phyloP scores from a whole-genome alignment of 2,329 filamentous ascomycete species.

The Trichoderma sp. region DNA sequence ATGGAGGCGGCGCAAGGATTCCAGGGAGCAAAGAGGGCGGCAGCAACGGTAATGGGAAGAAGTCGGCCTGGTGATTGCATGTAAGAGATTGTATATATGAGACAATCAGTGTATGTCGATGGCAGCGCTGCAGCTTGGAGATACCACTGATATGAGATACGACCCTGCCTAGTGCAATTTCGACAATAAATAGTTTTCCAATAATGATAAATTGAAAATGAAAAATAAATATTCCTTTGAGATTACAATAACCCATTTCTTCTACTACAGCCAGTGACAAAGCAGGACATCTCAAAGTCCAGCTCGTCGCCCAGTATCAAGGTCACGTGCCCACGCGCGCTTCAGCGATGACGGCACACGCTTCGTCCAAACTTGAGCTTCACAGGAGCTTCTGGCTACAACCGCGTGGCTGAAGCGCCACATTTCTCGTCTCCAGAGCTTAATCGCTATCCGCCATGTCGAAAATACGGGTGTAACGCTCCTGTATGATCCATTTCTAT shows the following conservation, averaged over 20 bases:
- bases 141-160: constrained; percentile 15
- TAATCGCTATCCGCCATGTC: background rate
- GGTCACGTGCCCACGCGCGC: constrained; percentile 23
- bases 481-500: background rate
- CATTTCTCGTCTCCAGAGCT: background rate
- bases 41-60: constrained; percentile 38
- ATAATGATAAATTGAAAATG: background rate
- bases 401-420: constrained; percentile 21
- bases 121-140: background rate
- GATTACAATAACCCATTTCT: background rate
- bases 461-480: background rate
- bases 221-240: no score
- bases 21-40: constrained; percentile 36
- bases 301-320: background rate
- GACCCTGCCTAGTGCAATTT: background rate
- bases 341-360: constrained; percentile 25
- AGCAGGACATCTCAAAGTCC: background rate
- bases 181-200: no score
- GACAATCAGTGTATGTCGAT: background rate
- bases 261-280: background rate
- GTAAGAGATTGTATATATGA: background rate
- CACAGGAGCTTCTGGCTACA: background rate
- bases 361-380: background rate
- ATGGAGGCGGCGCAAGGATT: constrained; percentile 38
- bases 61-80: constrained; percentile 32